phyloP scores from a whole-genome alignment of 192 early-diverging fungal species.

The Hyaloraphidium curvatum region DNA sequence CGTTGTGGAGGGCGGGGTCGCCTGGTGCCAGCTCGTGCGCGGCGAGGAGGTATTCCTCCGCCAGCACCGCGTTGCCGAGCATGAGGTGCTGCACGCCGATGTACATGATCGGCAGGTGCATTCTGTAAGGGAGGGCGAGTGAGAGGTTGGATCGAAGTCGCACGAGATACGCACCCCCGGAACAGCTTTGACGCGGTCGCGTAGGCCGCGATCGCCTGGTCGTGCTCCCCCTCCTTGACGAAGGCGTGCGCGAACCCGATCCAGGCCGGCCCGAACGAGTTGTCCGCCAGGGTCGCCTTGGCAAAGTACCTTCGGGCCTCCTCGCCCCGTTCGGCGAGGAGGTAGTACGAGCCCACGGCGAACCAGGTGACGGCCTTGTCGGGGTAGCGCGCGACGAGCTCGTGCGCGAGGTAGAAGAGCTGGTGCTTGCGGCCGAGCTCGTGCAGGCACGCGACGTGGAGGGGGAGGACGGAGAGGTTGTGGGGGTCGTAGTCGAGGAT shows the following conservation, averaged over 20 bases:
- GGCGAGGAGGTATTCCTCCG: conserved; percentile 33
- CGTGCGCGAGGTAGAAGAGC: conserved; percentile 52
- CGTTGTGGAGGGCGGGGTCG: conserved; percentile 52
- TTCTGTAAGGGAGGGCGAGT: conserved; percentile 16
- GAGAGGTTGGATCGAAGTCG: not conserved
- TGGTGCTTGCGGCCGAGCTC: conserved; percentile 38
- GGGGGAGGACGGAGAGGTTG: conserved; percentile 34
- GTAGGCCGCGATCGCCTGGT: conserved; percentile 60
- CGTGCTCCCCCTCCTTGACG: conserved; percentile 47
- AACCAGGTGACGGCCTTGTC: conserved; percentile 44
- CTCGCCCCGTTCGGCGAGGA: conserved; percentile 27
- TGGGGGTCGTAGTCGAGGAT: conserved; percentile 35
- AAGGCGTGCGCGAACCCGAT: conserved; percentile 65
- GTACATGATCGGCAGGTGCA: conserved; percentile 47
- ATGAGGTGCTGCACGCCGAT: conserved; percentile 61
- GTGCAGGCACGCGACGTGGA: conserved; percentile 45
- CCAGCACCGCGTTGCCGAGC: conserved; percentile 29
- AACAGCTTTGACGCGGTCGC: conserved; percentile 35
- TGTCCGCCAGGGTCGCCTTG: conserved; percentile 39
- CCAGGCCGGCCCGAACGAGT: conserved; percentile 48
- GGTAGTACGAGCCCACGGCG: conserved; percentile 63
- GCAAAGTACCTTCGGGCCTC: conserved; percentile 41
- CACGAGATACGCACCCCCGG: conserved; percentile 30
- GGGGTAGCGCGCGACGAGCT: conserved; percentile 42
- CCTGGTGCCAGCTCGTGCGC: conserved; percentile 28